Conservation (phyloP, 192 early-diverging fungal species). For the Umbelopsis ramanniana region DNA sequence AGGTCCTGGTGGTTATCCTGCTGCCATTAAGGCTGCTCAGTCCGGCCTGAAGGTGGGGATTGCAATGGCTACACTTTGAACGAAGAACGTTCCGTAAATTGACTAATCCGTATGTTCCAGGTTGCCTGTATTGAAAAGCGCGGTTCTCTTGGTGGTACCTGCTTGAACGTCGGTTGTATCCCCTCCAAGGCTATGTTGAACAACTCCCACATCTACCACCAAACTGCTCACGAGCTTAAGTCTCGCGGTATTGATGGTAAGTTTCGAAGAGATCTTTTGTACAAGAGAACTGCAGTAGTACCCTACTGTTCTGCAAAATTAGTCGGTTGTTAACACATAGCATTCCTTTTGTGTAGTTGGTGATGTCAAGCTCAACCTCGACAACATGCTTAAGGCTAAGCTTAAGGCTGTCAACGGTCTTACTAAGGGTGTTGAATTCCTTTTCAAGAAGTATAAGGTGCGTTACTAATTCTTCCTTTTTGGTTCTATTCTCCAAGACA, state of each 20-base stretch:
- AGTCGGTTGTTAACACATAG: not conserved
- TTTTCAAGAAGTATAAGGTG: conserved; percentile 96
- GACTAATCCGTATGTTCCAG: conserved; percentile 47
- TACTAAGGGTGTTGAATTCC: conserved; percentile 89
- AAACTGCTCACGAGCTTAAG: conserved; percentile 89
- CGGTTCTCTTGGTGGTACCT: conserved; percentile 95
- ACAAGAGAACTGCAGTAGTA: too few relatives aligned
- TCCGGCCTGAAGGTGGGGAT: conserved; percentile 87
- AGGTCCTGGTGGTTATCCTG: conserved; percentile 98
- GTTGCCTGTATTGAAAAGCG: conserved; percentile 97
- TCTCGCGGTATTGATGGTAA: conserved; percentile 91
- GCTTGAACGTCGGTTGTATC: conserved; percentile 99
- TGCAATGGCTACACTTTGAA: too few relatives aligned
- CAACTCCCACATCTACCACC: conserved; percentile 98
- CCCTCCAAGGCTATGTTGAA: conserved; percentile 98
- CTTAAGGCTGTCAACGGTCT: conserved; percentile 84
- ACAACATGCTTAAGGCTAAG: conserved; percentile 90
- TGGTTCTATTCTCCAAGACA: not conserved
- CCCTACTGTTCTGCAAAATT: too few relatives aligned
- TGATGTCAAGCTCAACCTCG: conserved; percentile 84
- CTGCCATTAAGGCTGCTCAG: conserved; percentile 98
- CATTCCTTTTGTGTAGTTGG: conserved; percentile 53
- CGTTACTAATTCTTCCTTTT: too few relatives aligned
- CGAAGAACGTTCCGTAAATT: too few relatives aligned
- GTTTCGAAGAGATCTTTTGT: not conserved